Base-by-base conservation (phyloP, 2,329 filamentous ascomycete genomes). In the Neospermospora avenae region DNA sequence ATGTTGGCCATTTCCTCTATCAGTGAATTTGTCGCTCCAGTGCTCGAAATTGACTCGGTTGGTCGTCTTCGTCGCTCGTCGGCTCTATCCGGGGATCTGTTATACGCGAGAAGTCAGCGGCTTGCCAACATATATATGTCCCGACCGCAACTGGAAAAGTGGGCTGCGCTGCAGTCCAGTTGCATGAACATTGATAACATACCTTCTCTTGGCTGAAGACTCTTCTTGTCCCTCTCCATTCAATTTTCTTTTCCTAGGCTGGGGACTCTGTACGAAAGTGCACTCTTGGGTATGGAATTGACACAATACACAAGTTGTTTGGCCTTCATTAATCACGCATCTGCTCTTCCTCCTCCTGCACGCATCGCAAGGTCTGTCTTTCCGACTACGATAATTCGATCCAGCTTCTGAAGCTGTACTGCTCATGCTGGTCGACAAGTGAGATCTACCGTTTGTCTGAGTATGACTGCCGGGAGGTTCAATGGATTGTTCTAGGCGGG, bases 171-270 rank as follows among this genome's bases (percentile, higher is more conserved):
- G 35, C 49, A 42, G 28, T 18, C n/a, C 37, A 16, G 37, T 39
- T 7, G 45, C 28, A 63, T 25, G 16, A 48, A 62, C 61, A 53
- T 46, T 57, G 44, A 45, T 25, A 52, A 49, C 66, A 64, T 80
- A 90, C 88, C 87, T 88, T 81, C 87, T 83, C 76, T 89, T 90
- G 71, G 81, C 82, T 66, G 78, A 77, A 65, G 78, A 81, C 64
- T 87, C 84, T 65, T 85, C 83, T 71, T 80, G 73, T 37, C 68
- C 70, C 77, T 62, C 80, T 77, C 68, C 81, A 75, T 87, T 84
- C 64, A 90, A 77, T 78, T 93, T 93, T 72, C 91, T 83, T 79
- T 95, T 95, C 68, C 90, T 84, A 59, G 88, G 86, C 71, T 87
- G 85, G 24, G 90, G 90, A 73, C 88, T 91, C 66, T 88, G 85